Conservation (phyloP, 495 filamentous ascomycete genomes). For the Talaromyces wortmannii region DNA sequence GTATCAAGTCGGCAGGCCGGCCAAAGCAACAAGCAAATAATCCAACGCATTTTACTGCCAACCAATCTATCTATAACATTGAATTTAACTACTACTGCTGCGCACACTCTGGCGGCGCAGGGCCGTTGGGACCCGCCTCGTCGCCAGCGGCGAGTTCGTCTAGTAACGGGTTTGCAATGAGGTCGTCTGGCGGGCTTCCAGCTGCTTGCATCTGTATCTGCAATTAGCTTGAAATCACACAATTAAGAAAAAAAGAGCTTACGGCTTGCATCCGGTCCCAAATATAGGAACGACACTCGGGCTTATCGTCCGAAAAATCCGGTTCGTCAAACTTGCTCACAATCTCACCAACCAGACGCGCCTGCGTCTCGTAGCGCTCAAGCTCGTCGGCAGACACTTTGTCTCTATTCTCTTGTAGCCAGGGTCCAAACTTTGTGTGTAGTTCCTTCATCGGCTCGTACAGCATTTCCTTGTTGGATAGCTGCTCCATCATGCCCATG, state of each 20-base stretch:
- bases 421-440: conserved; percentile 80
- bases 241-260: conserved; percentile 14
- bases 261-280: conserved; percentile 98
- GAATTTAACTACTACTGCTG: conserved; percentile 23
- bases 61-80: neutral
- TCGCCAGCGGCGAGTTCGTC: conserved; percentile 22
- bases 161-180: conserved; percentile 68
- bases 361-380: conserved; percentile 74
- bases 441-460: conserved; percentile 99
- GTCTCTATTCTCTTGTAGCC: conserved; percentile 72
- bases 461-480: conserved; percentile 95
- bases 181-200: conserved; percentile 80
- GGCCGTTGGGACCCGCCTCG: conserved; percentile 11
- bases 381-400: conserved; percentile 62
- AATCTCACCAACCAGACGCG: conserved; percentile 76
- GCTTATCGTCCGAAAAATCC: conserved; percentile 72
- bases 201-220: conserved; percentile 78
- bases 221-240: neutral
- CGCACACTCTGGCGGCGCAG: conserved; percentile 28
- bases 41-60: neutral
- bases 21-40: neutral
- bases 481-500: conserved; percentile 95
- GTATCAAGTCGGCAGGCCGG: neutral
- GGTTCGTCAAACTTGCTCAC: conserved; percentile 78
- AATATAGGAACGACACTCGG: conserved; percentile 81